Evolutionary conservation across 2,329 filamentous ascomycete species (phyloP), one percentile per base, ranked within the genome.

Genomic region (Grosmannia clavigera): DNA sequence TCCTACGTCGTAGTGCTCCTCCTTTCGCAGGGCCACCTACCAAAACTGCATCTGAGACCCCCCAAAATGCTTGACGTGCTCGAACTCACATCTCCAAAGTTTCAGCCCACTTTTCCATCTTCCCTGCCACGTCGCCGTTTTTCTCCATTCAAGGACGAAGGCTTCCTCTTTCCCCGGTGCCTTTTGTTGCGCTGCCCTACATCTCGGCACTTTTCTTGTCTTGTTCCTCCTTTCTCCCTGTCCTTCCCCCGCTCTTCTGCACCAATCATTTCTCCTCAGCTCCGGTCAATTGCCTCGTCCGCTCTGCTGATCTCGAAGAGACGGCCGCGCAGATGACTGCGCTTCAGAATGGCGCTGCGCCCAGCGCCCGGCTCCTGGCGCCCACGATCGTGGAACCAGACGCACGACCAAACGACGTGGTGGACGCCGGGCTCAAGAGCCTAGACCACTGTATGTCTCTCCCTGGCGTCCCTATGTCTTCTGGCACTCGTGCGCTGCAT

Each of bases 341-440:
- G 31, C 52, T 16, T 54, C 52, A n/a, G 52, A 54, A 54, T 54
- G 52, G 52, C 52, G 29, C 52, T 31, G 29, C 52, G 31, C 33
- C 29, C n/a, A 4, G 19, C 43, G 43, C 43, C 43, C 16, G 6
- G 43, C 14, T 46, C 16, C 19, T 19, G 19, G 29, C 52, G 52
- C 52, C 52, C 31, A 35, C 16, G 29, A 31, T 35, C 52, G 52
- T 19, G 9, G 48, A 25, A 19, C 48, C 27, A 3, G 43, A 46
- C 19, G 43, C 16, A 46, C n/a, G 19, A 19, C 6, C 43, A 19
- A n/a, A n/a, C 43, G 43, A 46, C 16, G 43, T 46, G 16, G 43
- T 46, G 43, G 43, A 92, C 71, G 92, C 92, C 59, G 92, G 92
- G 57, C 76, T 95, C 70, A 84, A 83, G 71, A 90, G 87, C 70